A percentile compares a stretch with the other conserved stretches of the same genome.
Conservation (phyloP, 768 basidiomycete genomes). For the Leccinum variicolor region DNA sequence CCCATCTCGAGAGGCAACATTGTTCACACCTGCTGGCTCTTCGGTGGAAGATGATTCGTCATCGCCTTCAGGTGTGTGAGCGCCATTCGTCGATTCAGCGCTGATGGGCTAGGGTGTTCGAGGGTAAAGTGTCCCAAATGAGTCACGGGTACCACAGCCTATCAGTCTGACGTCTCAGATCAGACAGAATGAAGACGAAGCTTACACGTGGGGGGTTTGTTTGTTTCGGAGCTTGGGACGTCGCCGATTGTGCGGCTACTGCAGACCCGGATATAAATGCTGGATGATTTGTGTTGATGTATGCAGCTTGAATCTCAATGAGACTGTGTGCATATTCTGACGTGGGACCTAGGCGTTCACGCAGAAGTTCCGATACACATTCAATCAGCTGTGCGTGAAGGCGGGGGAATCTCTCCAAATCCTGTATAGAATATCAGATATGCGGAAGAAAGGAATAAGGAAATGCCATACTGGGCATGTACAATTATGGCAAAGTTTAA, state of each 20-base stretch:
- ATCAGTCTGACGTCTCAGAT: constrained; percentile 8
- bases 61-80: constrained; percentile 50
- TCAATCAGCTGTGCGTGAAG: constrained; percentile 93
- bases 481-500: constrained; percentile 99
- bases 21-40: constrained; percentile 52
- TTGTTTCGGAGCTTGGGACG: constrained; percentile 40
- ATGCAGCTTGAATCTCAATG: constrained; percentile 96
- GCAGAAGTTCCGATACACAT: constrained; percentile 91
- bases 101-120: constrained; percentile 51
- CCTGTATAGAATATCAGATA: constrained; percentile 45
- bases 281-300: constrained; percentile 99
- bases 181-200: constrained; percentile 6
- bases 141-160: constrained; percentile 12
- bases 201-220: constrained; percentile 53
- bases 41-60: constrained; percentile 58
- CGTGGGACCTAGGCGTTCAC: constrained; percentile 94
- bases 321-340: constrained; percentile 95
- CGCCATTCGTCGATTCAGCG: constrained; percentile 59
- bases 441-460: neutral
- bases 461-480: constrained; percentile 69
- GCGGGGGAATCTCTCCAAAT: constrained; percentile 92
- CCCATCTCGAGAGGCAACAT: constrained; percentile 47
- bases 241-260: constrained; percentile 49
- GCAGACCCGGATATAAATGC: constrained; percentile 84
- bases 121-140: constrained; percentile 3